Evolutionary conservation across 495 filamentous ascomycete species (phyloP), one percentile per base, ranked within the genome.

Genomic region (Tetracladium setigerum): DNA sequence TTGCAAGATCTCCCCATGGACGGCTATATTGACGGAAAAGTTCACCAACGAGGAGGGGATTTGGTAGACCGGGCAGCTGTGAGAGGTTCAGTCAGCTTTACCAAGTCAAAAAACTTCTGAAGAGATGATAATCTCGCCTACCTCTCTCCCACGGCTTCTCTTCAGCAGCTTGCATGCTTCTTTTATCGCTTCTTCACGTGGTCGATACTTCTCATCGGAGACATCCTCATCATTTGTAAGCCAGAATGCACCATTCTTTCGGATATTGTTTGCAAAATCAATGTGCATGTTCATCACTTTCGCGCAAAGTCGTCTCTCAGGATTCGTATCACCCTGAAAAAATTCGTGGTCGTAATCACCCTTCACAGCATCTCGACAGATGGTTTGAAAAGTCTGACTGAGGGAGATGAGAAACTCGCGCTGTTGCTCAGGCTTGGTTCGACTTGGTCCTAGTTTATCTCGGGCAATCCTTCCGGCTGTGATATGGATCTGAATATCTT

Each of bases 241-340:
- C 49, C 49, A 52, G 13, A 16, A 35, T 15, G 43, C 35, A 15
- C 49, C 49, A 38, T 52, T 22, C 9, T 41, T 41, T 31, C 49
- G 42, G 27, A 79, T 73, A 0, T 66, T 52, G n/a, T 68, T 62
- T 0, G 70, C 68, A 45, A 82, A 81, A 1, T 60, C 51, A 1
- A 60, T 57, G 38, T 72, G 71, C 2, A 70, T 38, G 14, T 72
- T 60, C 34, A 72, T 68, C 31, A 79, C 57, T 1, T 65, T 54
- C 0, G 77, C 73, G 4, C 76, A 67, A 3, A 81, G 56, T 11
- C 72, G 67, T 40, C 68, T 65, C 19, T 55, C 27, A n/a, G 30
- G 17, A 35, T 55, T 59, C 19, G 33, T 32, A 1, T 56, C 40
- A 4, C 13, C 16, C 9, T 41, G 42, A 17, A 52, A 47, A 19